Base-by-base conservation (phyloP, 768 basidiomycete genomes). In the Asterophora parasitica region DNA sequence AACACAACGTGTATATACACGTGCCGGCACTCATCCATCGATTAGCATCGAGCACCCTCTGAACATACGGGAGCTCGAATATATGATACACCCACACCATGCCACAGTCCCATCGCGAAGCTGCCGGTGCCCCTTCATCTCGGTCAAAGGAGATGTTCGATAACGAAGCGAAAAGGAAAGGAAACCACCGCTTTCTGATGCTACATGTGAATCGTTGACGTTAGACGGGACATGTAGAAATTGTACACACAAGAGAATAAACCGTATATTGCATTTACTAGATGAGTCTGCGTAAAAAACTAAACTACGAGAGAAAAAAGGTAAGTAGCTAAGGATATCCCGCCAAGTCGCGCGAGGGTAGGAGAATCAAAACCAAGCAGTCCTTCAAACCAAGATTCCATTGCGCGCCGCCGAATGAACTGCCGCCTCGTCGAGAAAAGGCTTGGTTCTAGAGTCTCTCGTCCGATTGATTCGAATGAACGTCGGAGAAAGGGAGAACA, bases 1-100 rank as follows among this genome's bases (percentile, higher is more conserved):
- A 12, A 19, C 13, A 46, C 52, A 62, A 56, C 61, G 61, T 63
- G 61, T 52, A 44, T 33, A 17, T 49, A 55, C 61, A 59, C 61
- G 60, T 63, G 63, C 58, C 42, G 42, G 35, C 47, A 34, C 35
- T 43, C 48, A 46, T 52, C 53, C 57, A 61, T 63, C 60, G 60
- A 61, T 63, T 54, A 49, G 44, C 38, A 49, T 53, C 49, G 32
- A 32, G n/a, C 40, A 37, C 34, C n/a, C 46, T 46, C 34, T 27
- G 46, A 44, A 51, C 50, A 30, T n/a, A 13, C 33, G n/a, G n/a
- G n/a, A n/a, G 28, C 50, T 42, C 44, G 19, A 27, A 46, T 36
- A 44, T 44, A 34, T 42, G n/a, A 17, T 40, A 43, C 34, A 11
- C 27, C 42, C 49, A 49, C 3, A 23, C 23, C 6, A 23, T 23